Evolutionary conservation across 257 asterid genomes (phyloP).

Genomic region (Echites panduratus): DNA sequence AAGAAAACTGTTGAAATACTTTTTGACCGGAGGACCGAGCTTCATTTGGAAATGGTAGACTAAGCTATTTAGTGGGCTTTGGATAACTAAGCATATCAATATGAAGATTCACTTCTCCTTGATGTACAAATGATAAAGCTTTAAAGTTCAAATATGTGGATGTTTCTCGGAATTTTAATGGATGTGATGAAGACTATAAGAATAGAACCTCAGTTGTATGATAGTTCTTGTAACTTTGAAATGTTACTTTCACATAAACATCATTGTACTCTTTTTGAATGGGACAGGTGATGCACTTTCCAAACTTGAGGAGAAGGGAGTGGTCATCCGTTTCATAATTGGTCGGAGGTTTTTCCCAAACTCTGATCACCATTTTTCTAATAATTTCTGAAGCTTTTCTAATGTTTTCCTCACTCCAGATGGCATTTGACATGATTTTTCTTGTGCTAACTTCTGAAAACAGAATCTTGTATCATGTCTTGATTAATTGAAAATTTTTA

Average conservation of each 20-base stretch:
- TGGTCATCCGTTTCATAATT: constrained; percentile 64
- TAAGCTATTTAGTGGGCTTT: background rate
- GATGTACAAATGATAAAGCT: background rate
- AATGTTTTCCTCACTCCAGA: constrained; percentile 13
- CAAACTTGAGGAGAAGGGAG: constrained; percentile 76
- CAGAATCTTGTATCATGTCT: constrained; percentile 4
- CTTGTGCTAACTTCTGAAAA: background rate
- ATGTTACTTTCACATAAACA: background rate
- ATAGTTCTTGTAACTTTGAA: constrained; percentile 2
- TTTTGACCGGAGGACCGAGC: background rate
- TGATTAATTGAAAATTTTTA: constrained; percentile 27
- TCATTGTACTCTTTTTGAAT: background rate
- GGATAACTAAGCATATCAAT: background rate
- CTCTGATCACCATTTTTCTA: constrained; percentile 10
- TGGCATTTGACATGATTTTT: background rate
- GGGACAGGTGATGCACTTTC: constrained; percentile 58
- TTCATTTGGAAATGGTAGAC: background rate
- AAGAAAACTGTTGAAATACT: background rate
- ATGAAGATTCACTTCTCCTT: background rate
- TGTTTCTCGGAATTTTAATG: background rate
- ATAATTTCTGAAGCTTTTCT: constrained; percentile 6
- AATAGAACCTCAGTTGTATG: background rate
- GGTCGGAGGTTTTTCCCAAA: constrained; percentile 65
- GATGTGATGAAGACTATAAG: background rate
- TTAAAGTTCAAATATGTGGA: background rate